phyloP scores from a whole-genome alignment of 2,329 filamentous ascomycete genomes.

The Penicillium sclerotigenum region DNA sequence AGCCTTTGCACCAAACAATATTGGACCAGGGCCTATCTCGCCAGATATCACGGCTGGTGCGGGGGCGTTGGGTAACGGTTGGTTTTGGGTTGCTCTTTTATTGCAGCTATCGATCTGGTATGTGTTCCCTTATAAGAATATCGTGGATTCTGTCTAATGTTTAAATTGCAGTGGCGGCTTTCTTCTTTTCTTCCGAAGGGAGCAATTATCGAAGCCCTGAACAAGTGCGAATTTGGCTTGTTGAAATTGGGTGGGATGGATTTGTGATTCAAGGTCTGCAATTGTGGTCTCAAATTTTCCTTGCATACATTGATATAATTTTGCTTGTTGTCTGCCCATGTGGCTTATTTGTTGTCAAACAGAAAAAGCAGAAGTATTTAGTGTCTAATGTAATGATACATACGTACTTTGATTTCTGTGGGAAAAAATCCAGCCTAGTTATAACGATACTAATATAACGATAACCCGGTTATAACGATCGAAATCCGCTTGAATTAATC shows the following conservation, averaged over 20 bases:
- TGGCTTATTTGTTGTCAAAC: neutral
- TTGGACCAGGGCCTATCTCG: conserved; percentile 61
- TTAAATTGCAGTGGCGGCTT: conserved; percentile 35
- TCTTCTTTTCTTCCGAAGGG: conserved; percentile 45
- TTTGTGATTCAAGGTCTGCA: neutral
- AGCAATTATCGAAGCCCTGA: conserved; percentile 45
- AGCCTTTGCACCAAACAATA: conserved; percentile 58
- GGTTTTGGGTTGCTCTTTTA: conserved; percentile 61
- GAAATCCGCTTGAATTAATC: too few relatives aligned
- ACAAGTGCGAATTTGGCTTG: neutral
- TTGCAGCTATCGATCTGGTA: conserved; percentile 59
- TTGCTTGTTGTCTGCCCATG: neutral
- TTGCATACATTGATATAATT: neutral
- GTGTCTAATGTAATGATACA: neutral
- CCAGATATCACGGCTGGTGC: conserved; percentile 57
- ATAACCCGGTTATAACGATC: too few relatives aligned
- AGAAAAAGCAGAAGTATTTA: neutral
- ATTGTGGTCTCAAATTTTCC: neutral
- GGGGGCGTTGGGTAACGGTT: conserved; percentile 47
- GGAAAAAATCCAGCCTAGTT: too few relatives aligned
- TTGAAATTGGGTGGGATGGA: neutral
- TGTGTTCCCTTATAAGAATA: conserved; percentile 46
- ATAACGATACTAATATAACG: too few relatives aligned
- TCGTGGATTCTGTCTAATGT: neutral
- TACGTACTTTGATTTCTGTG: too few relatives aligned